Evolutionary conservation across 2,329 filamentous ascomycete species (phyloP), one percentile per base, ranked within the genome.

Genomic region (Penicillium sp.): DNA sequence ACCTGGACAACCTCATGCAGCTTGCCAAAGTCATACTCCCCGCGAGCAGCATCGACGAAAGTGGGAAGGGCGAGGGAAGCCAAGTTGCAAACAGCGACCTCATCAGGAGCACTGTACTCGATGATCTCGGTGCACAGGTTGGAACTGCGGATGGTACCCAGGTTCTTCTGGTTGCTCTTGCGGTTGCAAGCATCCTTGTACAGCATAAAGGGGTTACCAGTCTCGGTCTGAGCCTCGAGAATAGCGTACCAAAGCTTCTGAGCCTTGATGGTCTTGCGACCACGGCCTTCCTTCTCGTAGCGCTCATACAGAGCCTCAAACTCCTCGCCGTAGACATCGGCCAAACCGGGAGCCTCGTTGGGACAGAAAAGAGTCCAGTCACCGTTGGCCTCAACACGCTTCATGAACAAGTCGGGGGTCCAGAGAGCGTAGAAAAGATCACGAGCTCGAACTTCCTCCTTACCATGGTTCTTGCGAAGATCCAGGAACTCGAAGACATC

Each of bases 81-180:
- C 72, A 98, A 77, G 77, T 98, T 98, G 81, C 93, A 98, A 51
- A 97, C 93, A 61, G 93, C 93, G 44, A 98, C 93, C 81, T 98
- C 93, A 73, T 98, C 93, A 31, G 93, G 92, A 31, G 93, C 89
- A 58, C 81, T 95, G 79, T 96, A 98, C 78, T 98, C 93, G 58
- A 98, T 82, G 64, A 98, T 98, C 75, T 98, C 93, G 44, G 92
- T 97, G 84, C 93, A 98, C 42, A 98, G 81, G 74, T 98, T 98
- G 67, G 93, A 98, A 80, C 89, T 96, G 73, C 90, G 90, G 65
- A 98, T 98, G 55, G 91, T 96, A 59, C 93, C 93, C 28, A 98
- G 81, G 76, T 98, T 98, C 86, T 98, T 97, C 79, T 98, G 93
- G 82, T 98, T 98, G 81, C 91, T 96, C 87, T 98, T 98, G 72